A percentile compares a stretch with the other conserved stretches of the same genome.
Conservation (phyloP, 75 land plant species). For the Isoetes taiwanensis region DNA sequence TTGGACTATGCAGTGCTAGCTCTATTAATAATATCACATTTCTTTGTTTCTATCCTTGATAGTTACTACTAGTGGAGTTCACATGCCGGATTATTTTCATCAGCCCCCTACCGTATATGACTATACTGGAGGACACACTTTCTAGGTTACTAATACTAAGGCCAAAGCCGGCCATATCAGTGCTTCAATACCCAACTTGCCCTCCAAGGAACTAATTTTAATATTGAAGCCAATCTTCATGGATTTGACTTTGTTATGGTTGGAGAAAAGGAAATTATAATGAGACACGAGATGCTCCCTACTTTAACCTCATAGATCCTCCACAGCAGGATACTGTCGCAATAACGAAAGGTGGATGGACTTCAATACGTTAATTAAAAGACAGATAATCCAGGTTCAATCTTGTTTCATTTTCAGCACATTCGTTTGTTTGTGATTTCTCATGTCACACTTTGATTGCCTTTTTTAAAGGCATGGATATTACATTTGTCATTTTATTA, state of each 20-base stretch:
- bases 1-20: constrained; percentile 13
- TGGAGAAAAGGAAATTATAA: constrained; percentile 46
- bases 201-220: constrained; percentile 17
- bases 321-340: constrained; percentile 27
- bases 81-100: constrained; percentile 15
- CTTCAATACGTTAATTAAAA: too few relatives aligned
- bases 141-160: constrained; percentile 25
- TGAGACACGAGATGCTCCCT: constrained; percentile 10
- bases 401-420: too few relatives aligned
- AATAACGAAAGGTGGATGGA: too few relatives aligned
- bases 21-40: constrained; percentile 27
- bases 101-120: constrained; percentile 25
- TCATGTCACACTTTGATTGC: too few relatives aligned
- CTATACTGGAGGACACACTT: constrained; percentile 36
- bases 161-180: constrained; percentile 18
- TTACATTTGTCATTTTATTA: constrained; percentile 19
- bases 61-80: constrained; percentile 9
- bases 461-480: constrained; percentile 23
- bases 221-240: constrained; percentile 26
- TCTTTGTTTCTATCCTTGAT: constrained; percentile 20
- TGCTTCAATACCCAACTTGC: constrained; percentile 14
- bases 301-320: constrained; percentile 36
- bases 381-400: too few relatives aligned
- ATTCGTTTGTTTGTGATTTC: too few relatives aligned
- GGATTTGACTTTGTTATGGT: constrained; percentile 40